A percentile compares a stretch with the other conserved stretches of the same genome.
Evolutionary conservation across 352 stramenopile genomes (phyloP).

Genomic region (Phytophthora sansomeana): DNA sequence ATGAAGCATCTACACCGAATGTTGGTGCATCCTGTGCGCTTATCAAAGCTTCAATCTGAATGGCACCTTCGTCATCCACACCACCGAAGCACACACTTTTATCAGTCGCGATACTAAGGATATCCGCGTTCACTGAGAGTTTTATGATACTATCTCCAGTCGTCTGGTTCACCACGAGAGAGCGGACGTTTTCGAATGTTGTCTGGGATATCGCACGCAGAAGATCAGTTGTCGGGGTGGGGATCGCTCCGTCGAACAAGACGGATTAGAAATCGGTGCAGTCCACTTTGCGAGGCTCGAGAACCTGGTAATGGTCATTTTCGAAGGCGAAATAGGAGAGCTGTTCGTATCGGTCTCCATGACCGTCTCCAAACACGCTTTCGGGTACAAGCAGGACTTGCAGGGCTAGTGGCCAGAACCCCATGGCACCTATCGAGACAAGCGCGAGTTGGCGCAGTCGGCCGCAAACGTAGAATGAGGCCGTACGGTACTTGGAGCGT

Average conservation of each 20-base stretch:
- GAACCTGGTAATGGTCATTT: conserved; percentile 50
- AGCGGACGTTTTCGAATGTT: conserved; percentile 28
- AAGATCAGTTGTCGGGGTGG: conserved; percentile 32
- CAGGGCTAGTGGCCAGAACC: conserved; percentile 43
- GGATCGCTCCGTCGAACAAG: conserved; percentile 21
- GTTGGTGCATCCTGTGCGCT: conserved; percentile 22
- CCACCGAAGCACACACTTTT: conserved; percentile 46
- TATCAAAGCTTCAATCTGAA: conserved; percentile 46
- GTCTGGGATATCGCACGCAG: conserved; percentile 30
- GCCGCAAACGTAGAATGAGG: conserved; percentile 22
- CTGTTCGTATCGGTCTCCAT: conserved; percentile 54
- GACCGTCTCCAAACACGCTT: conserved; percentile 52
- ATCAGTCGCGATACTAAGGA: conserved; percentile 27
- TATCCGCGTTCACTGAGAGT: conserved; percentile 32
- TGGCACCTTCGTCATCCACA: conserved; percentile 36
- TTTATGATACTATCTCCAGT: conserved; percentile 3
- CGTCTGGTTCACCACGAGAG: conserved; percentile 38
- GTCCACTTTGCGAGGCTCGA: conserved; percentile 30
- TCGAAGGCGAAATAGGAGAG: conserved; percentile 39
- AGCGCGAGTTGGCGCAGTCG: conserved; percentile 36
- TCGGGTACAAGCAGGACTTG: conserved; percentile 39
- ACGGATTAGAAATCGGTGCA: conserved; percentile 30
- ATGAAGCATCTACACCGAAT: conserved; percentile 40
- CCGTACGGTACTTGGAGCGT: not conserved
- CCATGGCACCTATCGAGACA: conserved; percentile 43